Evolutionary conservation across 331 rosid species (phyloP).

Genomic region (Stylosanthes scabra): DNA sequence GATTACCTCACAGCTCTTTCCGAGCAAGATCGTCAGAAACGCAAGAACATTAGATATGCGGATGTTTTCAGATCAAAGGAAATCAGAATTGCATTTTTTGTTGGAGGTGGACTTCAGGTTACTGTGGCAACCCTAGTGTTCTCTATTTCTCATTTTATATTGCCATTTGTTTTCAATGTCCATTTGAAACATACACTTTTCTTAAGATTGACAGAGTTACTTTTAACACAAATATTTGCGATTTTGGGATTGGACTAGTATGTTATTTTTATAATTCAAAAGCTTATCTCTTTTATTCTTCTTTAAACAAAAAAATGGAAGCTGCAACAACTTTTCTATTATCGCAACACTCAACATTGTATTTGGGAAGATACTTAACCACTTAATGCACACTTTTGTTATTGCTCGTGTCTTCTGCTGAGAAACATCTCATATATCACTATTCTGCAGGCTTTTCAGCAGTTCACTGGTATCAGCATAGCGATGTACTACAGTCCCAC

Average conservation of each 20-base stretch:
- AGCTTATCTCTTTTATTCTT: not conserved
- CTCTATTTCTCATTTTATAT: conserved; percentile 1
- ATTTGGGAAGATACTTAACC: conserved; percentile 2
- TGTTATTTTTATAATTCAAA: not conserved
- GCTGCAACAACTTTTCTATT: conserved; percentile 9
- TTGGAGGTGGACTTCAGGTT: conserved; percentile 94
- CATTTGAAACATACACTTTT: not conserved
- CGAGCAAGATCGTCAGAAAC: conserved; percentile 65
- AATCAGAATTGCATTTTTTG: conserved; percentile 76
- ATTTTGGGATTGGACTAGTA: not conserved
- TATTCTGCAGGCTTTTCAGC: conserved; percentile 80
- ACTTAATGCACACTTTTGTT: not conserved
- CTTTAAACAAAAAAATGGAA: not conserved
- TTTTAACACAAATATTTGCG: not conserved
- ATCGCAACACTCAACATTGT: not conserved
- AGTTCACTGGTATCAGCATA: conserved; percentile 87
- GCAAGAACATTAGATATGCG: conserved; percentile 49
- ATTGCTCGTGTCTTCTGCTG: not conserved
- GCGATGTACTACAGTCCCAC: conserved; percentile 92
- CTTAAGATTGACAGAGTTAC: conserved; percentile 2
- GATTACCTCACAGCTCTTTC: conserved; percentile 61
- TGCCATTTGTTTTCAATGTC: conserved; percentile 15
- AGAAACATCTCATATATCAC: conserved; percentile 20
- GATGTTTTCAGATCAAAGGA: conserved; percentile 69
- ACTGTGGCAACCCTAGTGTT: conserved; percentile 19